Conservation (phyloP, 257 asterid genomes). For the Linaria vulgaris region DNA sequence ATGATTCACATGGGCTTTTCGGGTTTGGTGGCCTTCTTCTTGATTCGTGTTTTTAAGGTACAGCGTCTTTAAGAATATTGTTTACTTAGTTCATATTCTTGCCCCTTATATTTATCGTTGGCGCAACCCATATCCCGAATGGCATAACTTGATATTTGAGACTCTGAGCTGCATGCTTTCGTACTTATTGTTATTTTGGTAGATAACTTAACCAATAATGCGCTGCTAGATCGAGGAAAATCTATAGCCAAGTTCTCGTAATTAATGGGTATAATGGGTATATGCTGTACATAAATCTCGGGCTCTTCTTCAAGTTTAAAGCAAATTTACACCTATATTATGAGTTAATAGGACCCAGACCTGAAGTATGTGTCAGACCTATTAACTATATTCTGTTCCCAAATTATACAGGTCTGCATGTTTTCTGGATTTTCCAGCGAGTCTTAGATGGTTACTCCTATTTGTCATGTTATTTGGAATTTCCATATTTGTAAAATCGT, state of each 20-base stretch:
- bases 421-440: neutral
- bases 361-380: too few relatives aligned
- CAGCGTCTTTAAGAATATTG: constrained; percentile 16
- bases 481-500: neutral
- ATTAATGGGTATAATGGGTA: too few relatives aligned
- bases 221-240: too few relatives aligned
- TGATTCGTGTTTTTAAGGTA: constrained; percentile 91
- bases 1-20: constrained; percentile 99
- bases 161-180: constrained; percentile 4
- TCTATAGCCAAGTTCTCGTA: too few relatives aligned
- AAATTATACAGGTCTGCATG: neutral
- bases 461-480: too few relatives aligned
- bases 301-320: too few relatives aligned
- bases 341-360: too few relatives aligned
- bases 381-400: too few relatives aligned
- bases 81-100: constrained; percentile 15
- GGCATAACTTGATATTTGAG: constrained; percentile 20
- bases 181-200: constrained; percentile 11
- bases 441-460: too few relatives aligned
- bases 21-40: constrained; percentile 85
- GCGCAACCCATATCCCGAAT: constrained; percentile 13
- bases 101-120: constrained; percentile 15
- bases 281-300: too few relatives aligned
- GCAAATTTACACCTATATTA: too few relatives aligned
- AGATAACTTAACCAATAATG: too few relatives aligned